Evolutionary conservation across 495 filamentous ascomycete species (phyloP).

Genomic region (Monascus purpureus): DNA sequence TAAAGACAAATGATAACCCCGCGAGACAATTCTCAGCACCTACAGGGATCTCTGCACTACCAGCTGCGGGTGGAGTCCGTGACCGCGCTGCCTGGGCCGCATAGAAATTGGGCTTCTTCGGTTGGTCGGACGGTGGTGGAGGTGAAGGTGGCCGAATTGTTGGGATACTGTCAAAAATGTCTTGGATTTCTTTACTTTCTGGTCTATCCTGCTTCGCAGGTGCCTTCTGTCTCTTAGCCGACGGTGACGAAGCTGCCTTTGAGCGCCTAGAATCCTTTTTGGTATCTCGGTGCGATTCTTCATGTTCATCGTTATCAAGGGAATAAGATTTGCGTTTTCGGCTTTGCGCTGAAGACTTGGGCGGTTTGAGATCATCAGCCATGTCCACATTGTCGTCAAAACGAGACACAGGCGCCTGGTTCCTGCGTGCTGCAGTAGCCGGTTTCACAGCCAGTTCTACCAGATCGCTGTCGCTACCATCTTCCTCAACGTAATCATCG

Average conservation of each 20-base stretch:
- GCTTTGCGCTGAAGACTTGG: conserved; percentile 26
- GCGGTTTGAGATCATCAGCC: conserved; percentile 26
- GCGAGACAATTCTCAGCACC: conserved; percentile 84
- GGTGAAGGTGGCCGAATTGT: conserved; percentile 70
- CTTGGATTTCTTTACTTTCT: conserved; percentile 54
- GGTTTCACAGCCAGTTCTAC: conserved; percentile 25
- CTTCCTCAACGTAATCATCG: conserved; percentile 55
- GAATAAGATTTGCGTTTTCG: conserved; percentile 48
- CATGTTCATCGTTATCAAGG: conserved; percentile 25
- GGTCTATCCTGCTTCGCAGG: conserved; percentile 49
- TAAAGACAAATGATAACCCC: conserved; percentile 96
- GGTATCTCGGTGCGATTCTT: conserved; percentile 10
- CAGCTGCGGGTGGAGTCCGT: conserved; percentile 44
- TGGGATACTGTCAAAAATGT: conserved; percentile 80
- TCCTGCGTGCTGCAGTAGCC: conserved; percentile 23
- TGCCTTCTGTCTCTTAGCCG: conserved; percentile 44
- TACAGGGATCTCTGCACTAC: conserved; percentile 56
- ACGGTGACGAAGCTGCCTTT: conserved; percentile 22
- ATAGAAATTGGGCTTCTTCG: conserved; percentile 55
- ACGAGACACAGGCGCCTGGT: conserved; percentile 27
- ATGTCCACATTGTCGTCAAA: conserved; percentile 35
- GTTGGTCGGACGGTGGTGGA: conserved; percentile 44
- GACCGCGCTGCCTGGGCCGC: conserved; percentile 38
- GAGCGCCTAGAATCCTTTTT: conserved; percentile 23
- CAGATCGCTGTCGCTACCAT: conserved; percentile 39